Evolutionary conservation across 2,329 filamentous ascomycete species (phyloP).

Genomic region (Juglanconis oblonga): DNA sequence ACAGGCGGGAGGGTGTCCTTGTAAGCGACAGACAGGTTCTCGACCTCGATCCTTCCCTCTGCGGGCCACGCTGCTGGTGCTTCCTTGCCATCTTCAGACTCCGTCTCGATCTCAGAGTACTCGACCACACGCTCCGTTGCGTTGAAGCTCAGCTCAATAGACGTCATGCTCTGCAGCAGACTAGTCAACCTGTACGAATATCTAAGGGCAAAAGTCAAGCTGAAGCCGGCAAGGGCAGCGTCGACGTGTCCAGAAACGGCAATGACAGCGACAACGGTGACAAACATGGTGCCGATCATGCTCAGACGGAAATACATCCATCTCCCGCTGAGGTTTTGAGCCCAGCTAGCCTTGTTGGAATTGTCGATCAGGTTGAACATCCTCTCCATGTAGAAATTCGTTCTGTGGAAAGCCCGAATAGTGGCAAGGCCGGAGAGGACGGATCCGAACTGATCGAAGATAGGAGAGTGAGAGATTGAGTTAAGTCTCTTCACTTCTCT

Average conservation of each 20-base stretch:
- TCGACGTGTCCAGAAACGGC: conserved; percentile 34
- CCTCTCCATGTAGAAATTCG: conserved; percentile 33
- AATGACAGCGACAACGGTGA: conserved; percentile 31
- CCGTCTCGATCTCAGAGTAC: conserved; percentile 37
- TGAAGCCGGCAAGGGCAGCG: conserved; percentile 39
- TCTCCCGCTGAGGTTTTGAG: conserved; percentile 28
- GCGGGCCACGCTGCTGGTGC: conserved; percentile 40
- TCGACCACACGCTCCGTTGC: conserved; percentile 41
- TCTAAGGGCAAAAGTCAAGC: conserved; percentile 36
- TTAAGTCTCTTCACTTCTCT: conserved; percentile 40
- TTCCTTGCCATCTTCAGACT: conserved; percentile 31
- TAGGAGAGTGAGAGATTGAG: conserved; percentile 37
- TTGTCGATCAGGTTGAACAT: conserved; percentile 33
- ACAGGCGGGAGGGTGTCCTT: conserved; percentile 34
- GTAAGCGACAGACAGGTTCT: conserved; percentile 36
- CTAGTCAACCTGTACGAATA: conserved; percentile 33
- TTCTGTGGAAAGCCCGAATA: conserved; percentile 38
- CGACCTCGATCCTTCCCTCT: conserved; percentile 36
- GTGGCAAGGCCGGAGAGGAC: conserved; percentile 39
- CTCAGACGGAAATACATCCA: conserved; percentile 39
- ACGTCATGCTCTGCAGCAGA: conserved; percentile 34
- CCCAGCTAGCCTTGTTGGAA: conserved; percentile 30
- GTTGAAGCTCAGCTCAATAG: conserved; percentile 40
- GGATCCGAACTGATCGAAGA: conserved; percentile 40
- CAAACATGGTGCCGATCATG: conserved; percentile 37